These are phyloP conservation scores for Viola odorata DNA, from an alignment of 345 rosid genomes.

Conservation along the genomic window DNA sequence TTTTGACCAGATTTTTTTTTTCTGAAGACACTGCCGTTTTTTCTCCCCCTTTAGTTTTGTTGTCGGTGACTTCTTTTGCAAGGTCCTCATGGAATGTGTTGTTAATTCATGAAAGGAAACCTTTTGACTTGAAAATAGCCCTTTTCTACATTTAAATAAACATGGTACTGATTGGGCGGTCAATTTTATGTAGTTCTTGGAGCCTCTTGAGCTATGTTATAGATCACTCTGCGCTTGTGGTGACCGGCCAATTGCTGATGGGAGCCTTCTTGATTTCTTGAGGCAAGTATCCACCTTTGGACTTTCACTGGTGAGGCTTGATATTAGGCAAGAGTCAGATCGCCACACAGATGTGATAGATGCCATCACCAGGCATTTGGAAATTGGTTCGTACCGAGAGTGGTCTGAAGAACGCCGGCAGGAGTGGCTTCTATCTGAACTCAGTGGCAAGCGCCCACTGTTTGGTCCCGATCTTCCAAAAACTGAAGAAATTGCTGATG, in stretches of 20 bases:
- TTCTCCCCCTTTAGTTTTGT: no score
- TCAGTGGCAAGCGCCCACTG: constrained; percentile 83
- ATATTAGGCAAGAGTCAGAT: constrained; percentile 94
- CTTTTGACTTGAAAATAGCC: no score
- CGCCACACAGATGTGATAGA: constrained; percentile 94
- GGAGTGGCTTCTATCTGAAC: constrained; percentile 91
- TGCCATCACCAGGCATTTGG: constrained; percentile 86
- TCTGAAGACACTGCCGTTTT: no score
- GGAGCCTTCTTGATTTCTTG: constrained; percentile 96
- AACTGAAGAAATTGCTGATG: constrained; percentile 75
- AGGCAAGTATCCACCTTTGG: constrained; percentile 98
- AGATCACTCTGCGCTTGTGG: constrained; percentile 88
- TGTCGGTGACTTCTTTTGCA: no score
- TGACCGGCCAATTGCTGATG: constrained; percentile 93
- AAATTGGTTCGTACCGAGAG: constrained; percentile 73
- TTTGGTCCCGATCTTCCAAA: constrained; percentile 93
- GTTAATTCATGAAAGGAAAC: no score
- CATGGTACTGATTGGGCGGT: constrained; percentile 15
- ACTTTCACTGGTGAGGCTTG: constrained; percentile 88
- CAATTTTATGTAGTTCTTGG: constrained; percentile 61
- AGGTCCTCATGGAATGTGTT: no score
- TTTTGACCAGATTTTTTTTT: no score
- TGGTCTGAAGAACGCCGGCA: constrained; percentile 86
- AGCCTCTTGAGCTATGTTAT: constrained; percentile 95
- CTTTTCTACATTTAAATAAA: no score